Evolutionary conservation across 805 yeast species (phyloP), one percentile per base, ranked within the genome.

Genomic region (Saturnispora gosingensis): DNA sequence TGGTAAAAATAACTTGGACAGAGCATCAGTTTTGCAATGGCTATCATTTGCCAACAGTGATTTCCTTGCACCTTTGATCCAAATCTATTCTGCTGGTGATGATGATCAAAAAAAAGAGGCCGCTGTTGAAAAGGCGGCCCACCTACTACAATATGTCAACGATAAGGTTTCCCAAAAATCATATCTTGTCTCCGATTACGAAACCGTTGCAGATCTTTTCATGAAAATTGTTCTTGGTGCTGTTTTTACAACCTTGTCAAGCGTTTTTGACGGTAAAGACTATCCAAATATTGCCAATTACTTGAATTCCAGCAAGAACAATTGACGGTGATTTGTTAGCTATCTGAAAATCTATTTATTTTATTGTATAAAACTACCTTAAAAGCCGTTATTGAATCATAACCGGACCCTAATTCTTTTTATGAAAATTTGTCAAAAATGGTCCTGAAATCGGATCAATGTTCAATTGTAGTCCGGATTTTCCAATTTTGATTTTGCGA

Each of bases 1-100:
- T 44, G 97, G 96, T 60, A 76, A 77, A 66, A 74, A 74, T 66
- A 69, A 75, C 58, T 68, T 72, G 54, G 88, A 85, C 61, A 73
- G 77, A 62, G 85, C 85, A 52, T 69, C 67, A 60, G 73, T 86
- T 62, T 66, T 88, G 59, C 80, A 74, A 70, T 89, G 96, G 96
- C 61, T 82, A 66, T 84, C 95, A 2, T 71, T 85, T 58, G 71
- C 81, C 66, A 86, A 82, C 76, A 62, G 76, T 59, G 96, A 90
- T 61, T 58, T 84, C 46, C 63, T 82, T 54, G 60, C 71, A 45
- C 59, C 67, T 51, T 59, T 75, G 11, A 36, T 32, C 18, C 22
- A 16, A 20, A 36, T 39, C 6, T 36, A 35, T 34, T 20, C 22
- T 10, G 10, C 28, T 24, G 36, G 36, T 18, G 28, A 39, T n/a